Evolutionary conservation across 768 basidiomycete genomes (phyloP).

Genomic region (Lentinula sp.): DNA sequence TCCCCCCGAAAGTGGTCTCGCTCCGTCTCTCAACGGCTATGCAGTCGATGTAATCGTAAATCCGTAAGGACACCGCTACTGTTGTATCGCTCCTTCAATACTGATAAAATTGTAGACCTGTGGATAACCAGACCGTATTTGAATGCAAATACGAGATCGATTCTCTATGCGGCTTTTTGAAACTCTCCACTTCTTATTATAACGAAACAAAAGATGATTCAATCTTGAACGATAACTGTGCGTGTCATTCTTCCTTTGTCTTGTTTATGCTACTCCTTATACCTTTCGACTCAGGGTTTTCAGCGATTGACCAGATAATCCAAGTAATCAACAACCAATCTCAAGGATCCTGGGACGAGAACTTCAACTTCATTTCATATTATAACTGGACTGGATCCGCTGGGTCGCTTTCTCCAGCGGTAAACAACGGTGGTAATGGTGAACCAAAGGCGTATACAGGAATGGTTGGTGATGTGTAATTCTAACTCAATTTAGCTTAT

Average conservation of each 20-base stretch:
- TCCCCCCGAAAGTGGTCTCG: constrained; percentile 65
- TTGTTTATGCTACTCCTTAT: constrained; percentile 4
- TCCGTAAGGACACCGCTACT: constrained; percentile 42
- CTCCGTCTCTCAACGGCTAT: constrained; percentile 60
- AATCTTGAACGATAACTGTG: constrained; percentile 68
- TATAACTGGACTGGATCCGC: constrained; percentile 78
- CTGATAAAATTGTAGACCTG: constrained; percentile 37
- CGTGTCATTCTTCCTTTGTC: not conserved
- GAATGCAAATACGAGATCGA: constrained; percentile 89
- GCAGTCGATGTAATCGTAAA: constrained; percentile 66
- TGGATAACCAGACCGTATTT: constrained; percentile 65
- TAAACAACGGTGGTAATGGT: constrained; percentile 64
- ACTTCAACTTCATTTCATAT: constrained; percentile 71
- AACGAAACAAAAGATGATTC: constrained; percentile 64
- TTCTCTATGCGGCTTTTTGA: constrained; percentile 73
- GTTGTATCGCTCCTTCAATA: not conserved
- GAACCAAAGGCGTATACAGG: constrained; percentile 75
- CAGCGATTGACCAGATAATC: constrained; percentile 67
- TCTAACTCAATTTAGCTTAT: too few species aligned
- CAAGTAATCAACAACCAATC: constrained; percentile 75
- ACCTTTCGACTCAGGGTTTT: constrained; percentile 42
- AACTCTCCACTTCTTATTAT: constrained; percentile 69
- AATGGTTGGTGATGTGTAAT: constrained; percentile 23
- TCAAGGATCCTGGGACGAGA: constrained; percentile 58
- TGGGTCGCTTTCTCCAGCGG: constrained; percentile 57